phyloP scores from a whole-genome alignment of 208 protist genomes.

The Wallacemonas sp. region DNA sequence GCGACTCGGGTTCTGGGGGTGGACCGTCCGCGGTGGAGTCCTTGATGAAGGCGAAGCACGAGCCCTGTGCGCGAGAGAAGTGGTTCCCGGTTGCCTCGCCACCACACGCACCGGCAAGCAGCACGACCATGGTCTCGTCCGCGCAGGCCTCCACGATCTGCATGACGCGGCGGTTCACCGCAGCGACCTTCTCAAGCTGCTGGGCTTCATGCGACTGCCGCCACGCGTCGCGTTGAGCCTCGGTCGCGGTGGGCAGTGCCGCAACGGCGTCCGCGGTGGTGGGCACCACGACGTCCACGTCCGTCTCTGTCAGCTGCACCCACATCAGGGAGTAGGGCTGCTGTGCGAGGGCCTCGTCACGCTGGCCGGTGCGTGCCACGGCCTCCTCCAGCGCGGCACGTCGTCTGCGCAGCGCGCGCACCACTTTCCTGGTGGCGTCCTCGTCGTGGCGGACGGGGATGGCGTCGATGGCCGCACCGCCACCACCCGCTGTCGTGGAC shows the following conservation, averaged over 20 bases:
- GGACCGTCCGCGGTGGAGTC: slow-evolving; percentile 51
- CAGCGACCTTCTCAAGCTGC: slow-evolving; percentile 40
- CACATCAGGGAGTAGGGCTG: slow-evolving; percentile 50
- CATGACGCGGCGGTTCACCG: slow-evolving; percentile 69
- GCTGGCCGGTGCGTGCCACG: background rate
- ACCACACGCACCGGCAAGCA: slow-evolving; percentile 44
- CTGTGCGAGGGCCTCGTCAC: slow-evolving; percentile 6
- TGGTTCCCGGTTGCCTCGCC: slow-evolving; percentile 42
- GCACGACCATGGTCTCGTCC: slow-evolving; percentile 67
- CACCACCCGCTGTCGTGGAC: slow-evolving; percentile 14
- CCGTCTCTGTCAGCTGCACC: slow-evolving; percentile 65
- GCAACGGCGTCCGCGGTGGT: background rate
- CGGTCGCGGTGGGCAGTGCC: background rate
- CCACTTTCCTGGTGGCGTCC: slow-evolving; percentile 71
- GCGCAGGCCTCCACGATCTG: slow-evolving; percentile 67
- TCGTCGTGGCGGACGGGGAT: slow-evolving; percentile 72
- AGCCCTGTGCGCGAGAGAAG: slow-evolving; percentile 51
- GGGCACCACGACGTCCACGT: slow-evolving; percentile 46
- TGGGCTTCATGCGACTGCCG: slow-evolving; percentile 23
- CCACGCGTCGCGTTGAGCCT: slow-evolving; percentile 2
- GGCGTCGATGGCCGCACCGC: slow-evolving; percentile 33
- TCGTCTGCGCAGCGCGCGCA: slow-evolving; percentile 55
- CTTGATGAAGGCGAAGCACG: slow-evolving; percentile 81
- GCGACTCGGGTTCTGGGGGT: too few species aligned
- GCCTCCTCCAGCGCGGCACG: slow-evolving; percentile 2